Percentiles rank a stretch among this genome's conserved stretches.
Conservation (phyloP, 371 early-diverging fungal species). For the Mucor circinelloides region DNA sequence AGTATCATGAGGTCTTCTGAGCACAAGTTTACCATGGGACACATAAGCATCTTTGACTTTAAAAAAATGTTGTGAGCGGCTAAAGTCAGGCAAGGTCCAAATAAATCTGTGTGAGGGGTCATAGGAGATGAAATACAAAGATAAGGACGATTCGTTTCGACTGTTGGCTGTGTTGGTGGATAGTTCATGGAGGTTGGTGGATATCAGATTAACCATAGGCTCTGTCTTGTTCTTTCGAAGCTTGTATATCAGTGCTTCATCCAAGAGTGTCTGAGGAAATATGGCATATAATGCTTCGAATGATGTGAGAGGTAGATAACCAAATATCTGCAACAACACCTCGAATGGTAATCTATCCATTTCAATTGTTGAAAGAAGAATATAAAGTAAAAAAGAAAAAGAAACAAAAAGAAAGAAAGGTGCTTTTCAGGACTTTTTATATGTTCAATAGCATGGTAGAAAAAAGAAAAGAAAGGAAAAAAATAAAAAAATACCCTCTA, state of each 20-base stretch:
- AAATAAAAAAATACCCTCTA: no score
- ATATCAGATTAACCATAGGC: constrained; percentile 38
- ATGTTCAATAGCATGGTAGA: no score
- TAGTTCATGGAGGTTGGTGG: constrained; percentile 52
- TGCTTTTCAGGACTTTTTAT: neutral
- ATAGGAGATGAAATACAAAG: constrained; percentile 27
- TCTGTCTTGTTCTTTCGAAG: constrained; percentile 14
- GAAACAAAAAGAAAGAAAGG: constrained; percentile 17
- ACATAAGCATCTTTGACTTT: constrained; percentile 51
- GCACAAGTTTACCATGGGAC: constrained; percentile 48
- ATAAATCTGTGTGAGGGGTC: constrained; percentile 30
- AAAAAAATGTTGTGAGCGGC: constrained; percentile 32
- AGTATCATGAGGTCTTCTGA: constrained; percentile 21
- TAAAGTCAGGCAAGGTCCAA: constrained; percentile 41
- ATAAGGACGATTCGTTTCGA: constrained; percentile 38
- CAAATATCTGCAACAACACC: constrained; percentile 35
- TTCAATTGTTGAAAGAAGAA: no score
- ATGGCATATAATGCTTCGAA: constrained; percentile 31
- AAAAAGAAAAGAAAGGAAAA: no score
- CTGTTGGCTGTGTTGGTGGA: constrained; percentile 15
- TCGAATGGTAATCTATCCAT: constrained; percentile 42
- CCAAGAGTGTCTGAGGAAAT: constrained; percentile 30
- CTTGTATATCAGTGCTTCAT: constrained; percentile 39
- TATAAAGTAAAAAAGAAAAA: constrained; percentile 10
- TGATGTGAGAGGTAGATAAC: constrained; percentile 27